Percentiles rank a stretch among this genome's conserved stretches.
These are phyloP conservation scores for Trifolium fragiferum DNA, from an alignment of 306 rosid species.

Conservation along the genomic window DNA sequence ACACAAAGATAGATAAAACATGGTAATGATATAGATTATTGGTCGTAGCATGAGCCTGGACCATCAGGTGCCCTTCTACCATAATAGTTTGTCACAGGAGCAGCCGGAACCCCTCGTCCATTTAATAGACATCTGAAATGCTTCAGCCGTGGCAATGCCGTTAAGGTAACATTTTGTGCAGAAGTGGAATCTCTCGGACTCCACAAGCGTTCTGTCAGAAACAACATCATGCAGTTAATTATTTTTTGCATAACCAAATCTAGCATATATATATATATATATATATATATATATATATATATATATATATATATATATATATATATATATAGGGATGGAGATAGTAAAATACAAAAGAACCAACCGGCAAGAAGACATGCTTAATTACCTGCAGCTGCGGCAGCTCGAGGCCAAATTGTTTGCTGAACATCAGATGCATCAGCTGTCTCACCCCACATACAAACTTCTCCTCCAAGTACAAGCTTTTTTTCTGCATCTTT, in stretches of 20 bases:
- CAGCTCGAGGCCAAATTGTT: constrained; percentile 99
- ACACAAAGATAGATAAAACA: constrained; percentile 12
- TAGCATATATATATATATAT: too few species aligned
- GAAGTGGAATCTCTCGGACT: constrained; percentile 59
- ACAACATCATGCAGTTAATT: constrained; percentile 10
- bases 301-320: too few species aligned
- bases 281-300: too few species aligned
- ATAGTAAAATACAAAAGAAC: neutral
- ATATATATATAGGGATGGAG: too few species aligned
- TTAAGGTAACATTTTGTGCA: constrained; percentile 42
- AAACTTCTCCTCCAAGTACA: constrained; percentile 94
- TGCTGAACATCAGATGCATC: constrained; percentile 89
- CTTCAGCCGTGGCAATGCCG: constrained; percentile 70
- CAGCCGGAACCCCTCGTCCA: constrained; percentile 80
- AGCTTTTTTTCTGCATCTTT: constrained; percentile 67
- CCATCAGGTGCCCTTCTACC: constrained; percentile 80
- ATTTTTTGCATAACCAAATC: too few species aligned
- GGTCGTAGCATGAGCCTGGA: constrained; percentile 87
- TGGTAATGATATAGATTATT: constrained; percentile 44
- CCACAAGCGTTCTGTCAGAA: constrained; percentile 80
- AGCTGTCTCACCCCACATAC: constrained; percentile 95
- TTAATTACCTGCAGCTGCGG: constrained; percentile 90
- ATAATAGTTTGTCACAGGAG: constrained; percentile 69
- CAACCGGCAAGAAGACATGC: constrained; percentile 17
- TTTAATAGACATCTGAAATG: constrained; percentile 88